Conservation (phyloP, 768 basidiomycete genomes). For the Dentipellis fragilis region DNA sequence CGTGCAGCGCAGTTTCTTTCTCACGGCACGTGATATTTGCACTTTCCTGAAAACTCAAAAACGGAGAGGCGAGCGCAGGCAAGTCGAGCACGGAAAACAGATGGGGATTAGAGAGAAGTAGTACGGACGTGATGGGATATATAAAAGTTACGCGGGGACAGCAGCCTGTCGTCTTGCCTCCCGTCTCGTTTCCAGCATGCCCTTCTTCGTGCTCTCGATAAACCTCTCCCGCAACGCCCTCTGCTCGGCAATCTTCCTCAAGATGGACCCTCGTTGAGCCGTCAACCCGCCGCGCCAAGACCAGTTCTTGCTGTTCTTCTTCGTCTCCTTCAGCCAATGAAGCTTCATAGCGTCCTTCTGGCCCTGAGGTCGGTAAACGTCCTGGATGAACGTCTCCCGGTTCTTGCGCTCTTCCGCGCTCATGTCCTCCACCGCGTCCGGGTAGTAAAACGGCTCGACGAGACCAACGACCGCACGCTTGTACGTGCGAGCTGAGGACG, state of each 20-base stretch:
- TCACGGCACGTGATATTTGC: too few species aligned
- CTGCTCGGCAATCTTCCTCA: constrained; percentile 39
- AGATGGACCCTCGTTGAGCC: constrained; percentile 37
- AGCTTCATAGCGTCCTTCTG: constrained; percentile 22
- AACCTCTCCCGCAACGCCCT: constrained; percentile 32
- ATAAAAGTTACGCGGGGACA: neutral
- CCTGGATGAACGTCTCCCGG: constrained; percentile 54
- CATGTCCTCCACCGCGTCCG: constrained; percentile 75
- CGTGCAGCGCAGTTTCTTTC: too few species aligned
- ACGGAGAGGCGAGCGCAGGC: too few species aligned
- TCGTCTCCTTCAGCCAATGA: constrained; percentile 26
- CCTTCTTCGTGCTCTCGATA: constrained; percentile 26
- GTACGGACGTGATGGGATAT: too few species aligned
- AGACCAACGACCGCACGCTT: constrained; percentile 91
- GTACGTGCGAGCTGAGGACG: constrained; percentile 45
- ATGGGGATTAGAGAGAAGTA: too few species aligned
- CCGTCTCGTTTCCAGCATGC: constrained; percentile 15
- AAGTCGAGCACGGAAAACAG: too few species aligned
- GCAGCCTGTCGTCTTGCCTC: constrained; percentile 5
- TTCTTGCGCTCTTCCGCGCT: constrained; percentile 36
- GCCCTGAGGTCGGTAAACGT: constrained; percentile 42
- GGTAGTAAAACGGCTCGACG: constrained; percentile 90
- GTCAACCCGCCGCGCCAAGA: constrained; percentile 26
- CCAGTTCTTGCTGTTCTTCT: constrained; percentile 28
- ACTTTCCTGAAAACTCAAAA: too few species aligned